Base-by-base conservation (phyloP, 2,329 filamentous ascomycete genomes). In the Trichoderma koningiopsis region DNA sequence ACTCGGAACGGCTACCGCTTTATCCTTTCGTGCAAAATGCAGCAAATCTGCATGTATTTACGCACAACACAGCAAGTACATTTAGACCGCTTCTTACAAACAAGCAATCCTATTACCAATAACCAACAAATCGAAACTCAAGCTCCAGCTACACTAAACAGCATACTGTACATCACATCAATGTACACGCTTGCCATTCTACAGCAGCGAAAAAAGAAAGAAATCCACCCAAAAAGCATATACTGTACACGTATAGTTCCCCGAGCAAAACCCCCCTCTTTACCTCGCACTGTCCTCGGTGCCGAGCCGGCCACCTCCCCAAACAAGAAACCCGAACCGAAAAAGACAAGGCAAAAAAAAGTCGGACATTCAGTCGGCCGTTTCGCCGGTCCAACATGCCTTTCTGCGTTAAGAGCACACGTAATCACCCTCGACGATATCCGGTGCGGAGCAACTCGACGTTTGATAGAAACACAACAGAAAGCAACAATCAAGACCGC, bases 271-370 rank as follows among this genome's bases (percentile, higher is more conserved):
- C 11, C 11, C 35, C 33, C 60, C 60, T 66, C 53, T 47, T 47
- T 66, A 56, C 24, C 37, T 33, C 67, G 59, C 67, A 68, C 59
- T 68, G 59, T 68, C 35, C 37, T 57, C 67, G 67, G 67, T 40
- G 59, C 67, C 52, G 67, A 68, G 57, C 31, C 67, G 67, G 67
- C 67, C 49, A 47, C 24, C 40, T 49, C 22, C 47, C 47, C 22
- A 49, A 49, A 49, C 19, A 24, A 49, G n/a, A 2, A 49, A 49
- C 47, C 47, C 47, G n/a, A 47, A 22, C 47, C 47, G 47, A n/a
- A 49, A 6, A 1, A n/a, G 5, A 16, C 6, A n/a, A n/a, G 5
- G 27, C 13, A n/a, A n/a, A 43, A 31, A 33, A 55, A 6, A 1
- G 53, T 66, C 63, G 63, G 63, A 16, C 63, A 49, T 47, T 66